phyloP scores from a whole-genome alignment of 140 eudicot genomes.

The Flaveria floridana region DNA sequence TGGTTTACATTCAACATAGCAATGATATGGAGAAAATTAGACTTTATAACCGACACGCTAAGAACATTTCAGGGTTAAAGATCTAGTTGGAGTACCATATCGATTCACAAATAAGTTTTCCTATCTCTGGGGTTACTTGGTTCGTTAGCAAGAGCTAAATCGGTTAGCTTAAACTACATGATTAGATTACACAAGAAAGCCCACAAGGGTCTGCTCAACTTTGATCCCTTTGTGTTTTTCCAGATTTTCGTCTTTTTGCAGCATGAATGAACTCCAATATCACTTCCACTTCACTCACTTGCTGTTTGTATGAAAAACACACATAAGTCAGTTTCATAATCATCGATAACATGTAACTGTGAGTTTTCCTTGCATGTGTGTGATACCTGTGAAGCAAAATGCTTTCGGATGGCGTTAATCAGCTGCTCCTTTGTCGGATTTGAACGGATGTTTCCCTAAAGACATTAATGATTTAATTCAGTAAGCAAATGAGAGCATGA shows the following conservation, averaged over 20 bases:
- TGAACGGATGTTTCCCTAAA: conserved; percentile 56
- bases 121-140: conserved; percentile 35
- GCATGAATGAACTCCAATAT: conserved; percentile 72
- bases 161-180: conserved; percentile 37
- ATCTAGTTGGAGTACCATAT: conserved; percentile 8
- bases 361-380: neutral
- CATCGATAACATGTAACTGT: neutral
- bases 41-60: conserved; percentile 25
- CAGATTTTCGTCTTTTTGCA: conserved; percentile 59
- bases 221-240: conserved; percentile 40
- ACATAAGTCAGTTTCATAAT: conserved; percentile 17
- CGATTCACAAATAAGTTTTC: conserved; percentile 22
- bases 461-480: neutral
- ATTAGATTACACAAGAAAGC: conserved; percentile 31
- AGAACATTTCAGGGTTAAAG: conserved; percentile 38
- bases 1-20: conserved; percentile 5
- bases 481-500: neutral
- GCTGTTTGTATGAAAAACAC: conserved; percentile 43
- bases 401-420: conserved; percentile 65
- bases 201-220: conserved; percentile 19
- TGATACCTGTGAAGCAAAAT: conserved; percentile 89
- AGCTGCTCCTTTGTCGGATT: conserved; percentile 74
- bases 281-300: conserved; percentile 75
- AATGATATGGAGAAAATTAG: neutral
- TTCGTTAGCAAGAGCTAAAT: conserved; percentile 28